These are phyloP conservation scores for Cryptococcus jaspeensis DNA, from an alignment of 1,284 basidiomycete species.

Conservation along the genomic window DNA sequence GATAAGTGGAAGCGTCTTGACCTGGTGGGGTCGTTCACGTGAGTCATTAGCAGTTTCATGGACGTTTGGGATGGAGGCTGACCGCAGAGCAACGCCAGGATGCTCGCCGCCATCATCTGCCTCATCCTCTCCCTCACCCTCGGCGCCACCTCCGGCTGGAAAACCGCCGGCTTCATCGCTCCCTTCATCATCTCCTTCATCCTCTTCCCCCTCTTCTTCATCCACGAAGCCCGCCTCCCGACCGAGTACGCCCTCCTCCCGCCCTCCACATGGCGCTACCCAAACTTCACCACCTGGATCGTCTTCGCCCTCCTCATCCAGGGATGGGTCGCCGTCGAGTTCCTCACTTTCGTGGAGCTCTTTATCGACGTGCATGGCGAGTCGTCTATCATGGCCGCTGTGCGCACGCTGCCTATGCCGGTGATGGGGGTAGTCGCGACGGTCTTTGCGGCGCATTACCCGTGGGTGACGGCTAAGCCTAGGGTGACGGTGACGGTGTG, in stretches of 20 bases:
- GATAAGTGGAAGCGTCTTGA: constrained; percentile 30
- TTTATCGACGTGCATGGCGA: constrained; percentile 23
- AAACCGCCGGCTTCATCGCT: constrained; percentile 25
- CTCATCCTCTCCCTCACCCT: constrained; percentile 36
- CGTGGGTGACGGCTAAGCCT: constrained; percentile 17
- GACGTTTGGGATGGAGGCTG: no score
- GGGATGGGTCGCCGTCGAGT: constrained; percentile 19
- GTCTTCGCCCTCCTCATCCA: constrained; percentile 38
- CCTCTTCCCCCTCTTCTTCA: constrained; percentile 32
- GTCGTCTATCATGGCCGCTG: constrained; percentile 28
- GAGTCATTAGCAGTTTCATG: background rate
- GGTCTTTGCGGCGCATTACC: background rate
- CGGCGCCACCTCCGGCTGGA: constrained; percentile 32
- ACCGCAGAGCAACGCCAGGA: no score
- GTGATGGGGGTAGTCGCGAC: background rate
- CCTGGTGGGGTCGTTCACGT: constrained; percentile 26
- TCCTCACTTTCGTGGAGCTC: background rate
- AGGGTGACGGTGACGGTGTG: constrained; percentile 29
- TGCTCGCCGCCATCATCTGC: constrained; percentile 27
- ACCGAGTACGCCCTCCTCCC: constrained; percentile 42
- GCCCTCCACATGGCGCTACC: constrained; percentile 38
- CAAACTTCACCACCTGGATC: constrained; percentile 42
- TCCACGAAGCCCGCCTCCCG: constrained; percentile 28
- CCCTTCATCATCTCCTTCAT: constrained; percentile 32
- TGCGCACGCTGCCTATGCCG: constrained; percentile 26